phyloP scores from a whole-genome alignment of 139 green algal species.

The Chlamydomonas sp. region DNA sequence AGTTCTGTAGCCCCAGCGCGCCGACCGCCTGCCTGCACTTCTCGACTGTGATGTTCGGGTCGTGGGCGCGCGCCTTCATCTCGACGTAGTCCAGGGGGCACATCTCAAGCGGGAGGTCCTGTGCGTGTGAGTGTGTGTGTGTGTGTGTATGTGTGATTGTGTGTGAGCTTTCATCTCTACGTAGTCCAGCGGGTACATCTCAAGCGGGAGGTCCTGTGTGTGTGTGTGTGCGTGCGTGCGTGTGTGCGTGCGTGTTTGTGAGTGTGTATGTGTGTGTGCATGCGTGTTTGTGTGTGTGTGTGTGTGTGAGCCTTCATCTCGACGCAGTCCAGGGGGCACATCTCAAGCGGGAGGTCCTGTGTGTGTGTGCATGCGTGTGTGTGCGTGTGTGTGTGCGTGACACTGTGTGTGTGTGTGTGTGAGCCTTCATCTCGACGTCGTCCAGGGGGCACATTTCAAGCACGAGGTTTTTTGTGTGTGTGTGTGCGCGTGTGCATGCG shows the following conservation, averaged over 20 bases:
- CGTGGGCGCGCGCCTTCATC: slow-evolving; percentile 36
- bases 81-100: slow-evolving; percentile 44
- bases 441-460: slow-evolving; percentile 38
- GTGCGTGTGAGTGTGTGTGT: slow-evolving; percentile 17
- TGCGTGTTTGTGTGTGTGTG: too few relatives aligned
- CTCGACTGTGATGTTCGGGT: slow-evolving; percentile 48
- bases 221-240: neutral
- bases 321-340: slow-evolving; percentile 43
- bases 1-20: slow-evolving; percentile 56
- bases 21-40: slow-evolving; percentile 49
- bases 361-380: neutral
- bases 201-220: slow-evolving; percentile 63
- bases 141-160: slow-evolving; percentile 13
- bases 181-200: slow-evolving; percentile 39
- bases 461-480: slow-evolving; percentile 60
- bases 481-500: neutral
- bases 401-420: too few relatives aligned
- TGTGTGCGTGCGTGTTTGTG: too few relatives aligned
- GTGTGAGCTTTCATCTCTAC: slow-evolving; percentile 42
- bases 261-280: too few relatives aligned
- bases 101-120: slow-evolving; percentile 58
- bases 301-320: slow-evolving; percentile 36
- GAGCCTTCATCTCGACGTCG: slow-evolving; percentile 46
- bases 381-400: too few relatives aligned
- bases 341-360: slow-evolving; percentile 61